phyloP scores from a whole-genome alignment of 2,329 filamentous ascomycete genomes.

The Hortaea werneckii region DNA sequence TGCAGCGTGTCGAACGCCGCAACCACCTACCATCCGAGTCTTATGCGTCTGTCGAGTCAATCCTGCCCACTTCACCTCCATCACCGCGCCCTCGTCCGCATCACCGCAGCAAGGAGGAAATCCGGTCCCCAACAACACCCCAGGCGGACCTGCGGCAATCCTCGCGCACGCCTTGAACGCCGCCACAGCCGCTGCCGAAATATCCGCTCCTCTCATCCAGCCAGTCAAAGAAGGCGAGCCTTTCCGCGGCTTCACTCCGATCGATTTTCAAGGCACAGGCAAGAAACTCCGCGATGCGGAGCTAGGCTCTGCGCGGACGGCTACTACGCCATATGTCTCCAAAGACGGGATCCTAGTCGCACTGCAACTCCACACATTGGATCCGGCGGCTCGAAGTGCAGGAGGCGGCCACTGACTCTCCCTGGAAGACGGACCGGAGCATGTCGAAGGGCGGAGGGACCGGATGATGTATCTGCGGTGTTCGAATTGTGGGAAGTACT shows the following conservation, averaged over 20 bases:
- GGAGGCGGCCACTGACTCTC: not conserved
- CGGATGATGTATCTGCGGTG: not conserved
- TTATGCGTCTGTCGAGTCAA: slow-evolving; percentile 22
- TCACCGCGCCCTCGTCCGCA: slow-evolving; percentile 9
- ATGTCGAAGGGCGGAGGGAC: not conserved
- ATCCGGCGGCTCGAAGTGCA: not conserved
- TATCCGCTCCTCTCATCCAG: slow-evolving; percentile 7
- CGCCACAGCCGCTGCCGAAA: not conserved
- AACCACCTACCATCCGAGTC: slow-evolving; percentile 17
- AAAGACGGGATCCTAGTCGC: slow-evolving; percentile 10
- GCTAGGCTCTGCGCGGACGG: slow-evolving; percentile 16
- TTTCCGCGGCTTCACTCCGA: slow-evolving; percentile 19
- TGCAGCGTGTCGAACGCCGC: not conserved
- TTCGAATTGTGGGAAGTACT: not conserved
- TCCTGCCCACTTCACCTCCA: slow-evolving; percentile 15
- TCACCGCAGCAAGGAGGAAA: not conserved
- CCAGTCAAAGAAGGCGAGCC: slow-evolving; percentile 14
- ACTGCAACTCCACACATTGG: slow-evolving; percentile 12
- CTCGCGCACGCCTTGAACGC: not conserved
- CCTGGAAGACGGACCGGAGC: too few relatives aligned
- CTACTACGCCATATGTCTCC: slow-evolving; percentile 13
- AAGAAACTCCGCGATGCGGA: slow-evolving; percentile 16
- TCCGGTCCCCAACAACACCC: not conserved
- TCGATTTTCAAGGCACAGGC: slow-evolving; percentile 14
- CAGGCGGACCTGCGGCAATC: not conserved